Conservation (phyloP, 139 green algal species). For the Auxenochlorella protothecoides region DNA sequence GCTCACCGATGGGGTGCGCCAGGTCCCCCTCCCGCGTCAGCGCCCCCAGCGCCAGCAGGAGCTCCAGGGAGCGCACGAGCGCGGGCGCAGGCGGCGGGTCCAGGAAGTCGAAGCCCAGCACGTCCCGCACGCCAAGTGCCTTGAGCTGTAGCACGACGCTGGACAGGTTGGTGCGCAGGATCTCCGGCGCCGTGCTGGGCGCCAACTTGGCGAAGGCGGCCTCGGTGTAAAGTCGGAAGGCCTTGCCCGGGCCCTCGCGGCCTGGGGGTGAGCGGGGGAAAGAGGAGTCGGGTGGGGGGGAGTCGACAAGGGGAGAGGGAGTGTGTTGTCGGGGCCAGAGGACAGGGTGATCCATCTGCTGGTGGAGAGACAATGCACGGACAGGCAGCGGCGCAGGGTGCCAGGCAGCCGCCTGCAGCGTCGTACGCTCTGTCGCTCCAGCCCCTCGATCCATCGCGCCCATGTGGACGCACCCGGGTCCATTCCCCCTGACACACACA, state of each 20-base stretch:
- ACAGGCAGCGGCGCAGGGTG: neutral
- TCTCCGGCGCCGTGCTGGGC: conserved; percentile 68
- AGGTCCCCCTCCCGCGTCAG: conserved; percentile 36
- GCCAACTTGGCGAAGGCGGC: conserved; percentile 46
- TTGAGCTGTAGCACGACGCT: conserved; percentile 73
- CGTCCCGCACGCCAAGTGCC: conserved; percentile 80
- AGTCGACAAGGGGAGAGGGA: no score
- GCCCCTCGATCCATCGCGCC: no score
- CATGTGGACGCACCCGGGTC: no score
- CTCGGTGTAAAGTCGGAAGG: conserved; percentile 88
- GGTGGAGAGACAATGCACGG: no score
- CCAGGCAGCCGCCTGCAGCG: no score
- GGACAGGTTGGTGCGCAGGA: conserved; percentile 66
- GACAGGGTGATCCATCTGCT: no score
- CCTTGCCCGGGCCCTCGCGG: conserved; percentile 71
- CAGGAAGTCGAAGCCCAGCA: conserved; percentile 87
- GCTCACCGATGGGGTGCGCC: conserved; percentile 34
- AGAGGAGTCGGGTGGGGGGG: neutral
- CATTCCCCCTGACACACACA: no score
- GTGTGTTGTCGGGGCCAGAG: no score
- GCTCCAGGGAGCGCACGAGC: conserved; percentile 69
- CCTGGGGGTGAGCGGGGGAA: conserved; percentile 26
- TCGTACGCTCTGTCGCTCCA: no score
- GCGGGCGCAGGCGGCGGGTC: conserved; percentile 73
- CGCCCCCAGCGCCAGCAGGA: conserved; percentile 65